These are phyloP conservation scores for Rubroshorea leprosula DNA, from an alignment of 345 rosid species.

Conservation along the genomic window DNA sequence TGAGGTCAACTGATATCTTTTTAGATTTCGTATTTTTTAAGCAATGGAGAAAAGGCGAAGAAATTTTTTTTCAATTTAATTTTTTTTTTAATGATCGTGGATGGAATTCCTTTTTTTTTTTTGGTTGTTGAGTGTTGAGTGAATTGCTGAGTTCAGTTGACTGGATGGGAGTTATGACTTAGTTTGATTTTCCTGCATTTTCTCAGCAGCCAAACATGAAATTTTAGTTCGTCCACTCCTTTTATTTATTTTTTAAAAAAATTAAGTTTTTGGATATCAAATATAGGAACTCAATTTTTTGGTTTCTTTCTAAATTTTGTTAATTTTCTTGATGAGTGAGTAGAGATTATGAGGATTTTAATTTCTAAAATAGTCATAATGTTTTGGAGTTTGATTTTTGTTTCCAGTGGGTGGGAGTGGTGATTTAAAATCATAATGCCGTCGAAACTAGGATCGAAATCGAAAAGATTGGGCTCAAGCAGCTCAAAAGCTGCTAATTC, in stretches of 20 bases:
- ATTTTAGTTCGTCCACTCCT: too few species aligned
- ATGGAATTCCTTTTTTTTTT: too few species aligned
- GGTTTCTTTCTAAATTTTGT: too few species aligned
- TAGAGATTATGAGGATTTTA: not conserved
- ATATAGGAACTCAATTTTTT: too few species aligned
- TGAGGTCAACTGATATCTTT: conserved; percentile 21
- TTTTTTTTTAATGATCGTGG: too few species aligned
- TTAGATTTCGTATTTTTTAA: conserved; percentile 6
- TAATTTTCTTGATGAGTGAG: too few species aligned
- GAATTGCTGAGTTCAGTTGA: not conserved
- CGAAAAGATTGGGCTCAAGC: conserved; percentile 42
- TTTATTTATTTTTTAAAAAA: too few species aligned
- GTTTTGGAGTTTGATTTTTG: conserved; percentile 14
- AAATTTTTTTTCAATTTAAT: too few species aligned
- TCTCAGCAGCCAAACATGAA: not conserved
- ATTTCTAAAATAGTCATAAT: not conserved
- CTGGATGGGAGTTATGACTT: not conserved
- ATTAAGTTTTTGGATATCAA: not conserved
- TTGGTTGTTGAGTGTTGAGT: too few species aligned
- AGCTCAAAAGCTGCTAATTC: conserved; percentile 62
- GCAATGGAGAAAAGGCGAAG: not conserved
- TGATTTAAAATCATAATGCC: conserved; percentile 52
- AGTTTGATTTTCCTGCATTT: not conserved
- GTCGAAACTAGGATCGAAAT: conserved; percentile 54
- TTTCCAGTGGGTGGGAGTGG: conserved; percentile 21